Conservation (phyloP, 78 protist species). For the Acrasis kona region DNA sequence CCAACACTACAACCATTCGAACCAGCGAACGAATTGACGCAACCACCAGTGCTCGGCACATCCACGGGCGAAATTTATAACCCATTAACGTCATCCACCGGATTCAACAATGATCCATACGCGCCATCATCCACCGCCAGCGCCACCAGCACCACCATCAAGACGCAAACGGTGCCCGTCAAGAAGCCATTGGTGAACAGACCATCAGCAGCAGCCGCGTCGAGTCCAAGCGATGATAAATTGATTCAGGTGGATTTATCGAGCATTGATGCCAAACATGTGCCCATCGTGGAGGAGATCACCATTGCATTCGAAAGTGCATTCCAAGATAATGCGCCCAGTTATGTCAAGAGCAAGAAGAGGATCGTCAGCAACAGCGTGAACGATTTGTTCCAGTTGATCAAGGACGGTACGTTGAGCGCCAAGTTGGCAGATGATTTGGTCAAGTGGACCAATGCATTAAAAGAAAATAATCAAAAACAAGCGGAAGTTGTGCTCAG, state of each 20-base stretch:
- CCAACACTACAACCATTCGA: no score
- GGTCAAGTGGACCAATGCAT: background rate
- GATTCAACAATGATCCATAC: no score
- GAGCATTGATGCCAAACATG: background rate
- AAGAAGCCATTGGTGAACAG: background rate
- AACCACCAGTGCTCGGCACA: no score
- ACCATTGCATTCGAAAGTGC: background rate
- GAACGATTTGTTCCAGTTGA: background rate
- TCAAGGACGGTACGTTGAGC: background rate
- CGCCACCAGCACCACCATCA: no score
- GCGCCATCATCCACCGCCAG: no score
- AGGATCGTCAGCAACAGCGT: background rate
- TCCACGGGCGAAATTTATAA: no score
- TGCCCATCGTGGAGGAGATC: background rate
- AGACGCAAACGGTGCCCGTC: no score
- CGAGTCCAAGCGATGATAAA: background rate
- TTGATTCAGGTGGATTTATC: background rate
- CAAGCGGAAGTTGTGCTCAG: background rate
- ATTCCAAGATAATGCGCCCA: background rate
- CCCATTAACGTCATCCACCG: no score
- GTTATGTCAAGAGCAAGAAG: background rate
- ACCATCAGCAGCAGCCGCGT: background rate
- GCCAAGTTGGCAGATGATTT: background rate
- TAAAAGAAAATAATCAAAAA: background rate
- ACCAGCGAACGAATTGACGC: no score